phyloP scores from a whole-genome alignment of 2,329 filamentous ascomycete species.

The Aphanoascus verrucosus region DNA sequence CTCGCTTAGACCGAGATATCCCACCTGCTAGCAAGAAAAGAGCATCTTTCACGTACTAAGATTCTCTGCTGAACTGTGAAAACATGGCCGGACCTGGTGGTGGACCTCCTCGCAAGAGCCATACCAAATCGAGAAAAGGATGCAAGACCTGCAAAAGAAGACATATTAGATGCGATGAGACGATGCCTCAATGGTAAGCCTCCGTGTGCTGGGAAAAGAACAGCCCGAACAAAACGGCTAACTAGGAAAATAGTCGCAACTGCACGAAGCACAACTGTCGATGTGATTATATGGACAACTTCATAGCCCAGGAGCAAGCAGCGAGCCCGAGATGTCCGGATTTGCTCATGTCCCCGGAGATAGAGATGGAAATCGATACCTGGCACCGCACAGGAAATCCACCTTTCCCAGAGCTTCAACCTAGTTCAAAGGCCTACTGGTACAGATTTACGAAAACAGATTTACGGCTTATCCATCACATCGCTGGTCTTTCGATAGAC shows the following conservation, averaged over 20 bases:
- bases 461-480: slow-evolving; percentile 79
- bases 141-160: slow-evolving; percentile 96
- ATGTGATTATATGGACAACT: slow-evolving; percentile 91
- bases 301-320: slow-evolving; percentile 43
- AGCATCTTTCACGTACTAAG: not conserved
- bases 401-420: slow-evolving; percentile 69
- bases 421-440: slow-evolving; percentile 64
- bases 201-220: slow-evolving; percentile 17
- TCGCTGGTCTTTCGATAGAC: slow-evolving; percentile 75
- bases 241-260: slow-evolving; percentile 59
- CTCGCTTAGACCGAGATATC: not conserved
- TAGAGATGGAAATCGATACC: slow-evolving; percentile 66
- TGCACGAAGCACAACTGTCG: slow-evolving; percentile 98
- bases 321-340: slow-evolving; percentile 45
- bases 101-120: slow-evolving; percentile 80
- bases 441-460: slow-evolving; percentile 65
- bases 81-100: slow-evolving; percentile 85
- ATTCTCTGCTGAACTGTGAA: not conserved
- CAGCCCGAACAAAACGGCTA: slow-evolving; percentile 11
- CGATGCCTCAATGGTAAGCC: slow-evolving; percentile 85
- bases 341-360: slow-evolving; percentile 76
- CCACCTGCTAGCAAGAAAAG: not conserved
- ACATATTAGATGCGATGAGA: slow-evolving; percentile 96
- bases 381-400: slow-evolving; percentile 80
- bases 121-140: slow-evolving; percentile 97